Conservation (phyloP, 2,329 filamentous ascomycete genomes). For the Fusarium transvaalense region DNA sequence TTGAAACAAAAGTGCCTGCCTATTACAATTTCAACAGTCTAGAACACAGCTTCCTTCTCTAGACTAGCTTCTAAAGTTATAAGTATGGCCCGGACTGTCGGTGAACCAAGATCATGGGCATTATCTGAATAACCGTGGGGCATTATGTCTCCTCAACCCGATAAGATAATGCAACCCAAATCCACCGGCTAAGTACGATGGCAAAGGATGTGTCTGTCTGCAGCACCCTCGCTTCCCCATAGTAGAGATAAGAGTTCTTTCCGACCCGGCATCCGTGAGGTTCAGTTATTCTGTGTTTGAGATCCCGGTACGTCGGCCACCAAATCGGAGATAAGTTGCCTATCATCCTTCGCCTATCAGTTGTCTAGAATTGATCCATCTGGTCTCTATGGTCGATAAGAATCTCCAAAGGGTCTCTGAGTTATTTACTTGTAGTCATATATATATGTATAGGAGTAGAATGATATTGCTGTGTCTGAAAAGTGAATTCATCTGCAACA, state of each 20-base stretch:
- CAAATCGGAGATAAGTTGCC: neutral
- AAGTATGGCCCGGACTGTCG: neutral
- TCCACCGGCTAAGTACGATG: neutral
- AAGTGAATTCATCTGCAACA: neutral
- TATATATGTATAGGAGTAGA: neutral
- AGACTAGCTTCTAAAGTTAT: neutral
- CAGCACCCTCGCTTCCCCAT: neutral
- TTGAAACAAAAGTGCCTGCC: neutral
- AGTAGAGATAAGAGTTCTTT: neutral
- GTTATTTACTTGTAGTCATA: neutral
- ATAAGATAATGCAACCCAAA: neutral
- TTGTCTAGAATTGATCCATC: neutral
- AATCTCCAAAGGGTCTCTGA: neutral
- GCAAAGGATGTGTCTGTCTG: neutral
- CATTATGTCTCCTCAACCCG: neutral
- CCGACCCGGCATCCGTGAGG: no score
- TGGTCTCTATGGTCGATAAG: neutral
- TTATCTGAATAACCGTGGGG: neutral
- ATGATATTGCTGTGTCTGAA: rapidly evolving
- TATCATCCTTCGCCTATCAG: neutral
- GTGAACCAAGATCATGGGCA: neutral
- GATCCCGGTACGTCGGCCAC: neutral
- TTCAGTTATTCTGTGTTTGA: neutral
- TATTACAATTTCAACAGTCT: neutral
- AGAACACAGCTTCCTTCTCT: neutral